Evolutionary conservation across 306 rosid genomes (phyloP).

Genomic region (Vicia villosa): DNA sequence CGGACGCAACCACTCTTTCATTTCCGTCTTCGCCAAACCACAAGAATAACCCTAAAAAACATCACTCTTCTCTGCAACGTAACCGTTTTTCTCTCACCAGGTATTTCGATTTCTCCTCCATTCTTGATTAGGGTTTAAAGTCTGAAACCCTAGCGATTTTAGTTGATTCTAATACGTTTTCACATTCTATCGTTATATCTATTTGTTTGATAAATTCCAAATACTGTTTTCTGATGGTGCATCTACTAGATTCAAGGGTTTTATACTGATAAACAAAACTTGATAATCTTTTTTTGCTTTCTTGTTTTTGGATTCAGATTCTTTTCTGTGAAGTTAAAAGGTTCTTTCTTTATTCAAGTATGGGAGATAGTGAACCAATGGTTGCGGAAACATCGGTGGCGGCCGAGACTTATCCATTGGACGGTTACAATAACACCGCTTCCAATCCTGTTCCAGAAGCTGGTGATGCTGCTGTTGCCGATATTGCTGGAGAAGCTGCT

Average conservation of each 20-base stretch:
- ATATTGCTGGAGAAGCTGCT: slow-evolving; percentile 46
- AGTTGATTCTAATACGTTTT: neutral
- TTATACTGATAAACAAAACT: neutral
- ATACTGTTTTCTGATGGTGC: neutral
- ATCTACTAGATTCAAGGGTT: neutral
- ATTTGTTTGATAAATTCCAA: neutral
- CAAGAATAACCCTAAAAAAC: no score
- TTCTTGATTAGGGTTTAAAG: slow-evolving; percentile 46
- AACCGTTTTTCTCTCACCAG: slow-evolving; percentile 35
- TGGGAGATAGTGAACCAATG: slow-evolving; percentile 80
- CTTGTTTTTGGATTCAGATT: slow-evolving; percentile 37
- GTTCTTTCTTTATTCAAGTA: slow-evolving; percentile 24
- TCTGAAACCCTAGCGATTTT: slow-evolving; percentile 51
- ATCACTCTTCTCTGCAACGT: slow-evolving; percentile 31
- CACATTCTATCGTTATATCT: neutral
- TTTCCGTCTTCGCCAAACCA: no score
- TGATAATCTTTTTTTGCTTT: neutral
- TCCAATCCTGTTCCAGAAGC: slow-evolving; percentile 44
- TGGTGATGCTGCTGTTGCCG: slow-evolving; percentile 31
- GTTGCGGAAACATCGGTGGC: slow-evolving; percentile 58
- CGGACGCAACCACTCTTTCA: neutral
- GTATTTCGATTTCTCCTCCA: slow-evolving; percentile 15
- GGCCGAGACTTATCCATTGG: slow-evolving; percentile 44
- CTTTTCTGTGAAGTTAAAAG: slow-evolving; percentile 19
- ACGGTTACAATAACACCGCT: slow-evolving; percentile 54